Base-by-base conservation (phyloP, 139 green algal genomes). In the Tetradesmus lagerheimii region DNA sequence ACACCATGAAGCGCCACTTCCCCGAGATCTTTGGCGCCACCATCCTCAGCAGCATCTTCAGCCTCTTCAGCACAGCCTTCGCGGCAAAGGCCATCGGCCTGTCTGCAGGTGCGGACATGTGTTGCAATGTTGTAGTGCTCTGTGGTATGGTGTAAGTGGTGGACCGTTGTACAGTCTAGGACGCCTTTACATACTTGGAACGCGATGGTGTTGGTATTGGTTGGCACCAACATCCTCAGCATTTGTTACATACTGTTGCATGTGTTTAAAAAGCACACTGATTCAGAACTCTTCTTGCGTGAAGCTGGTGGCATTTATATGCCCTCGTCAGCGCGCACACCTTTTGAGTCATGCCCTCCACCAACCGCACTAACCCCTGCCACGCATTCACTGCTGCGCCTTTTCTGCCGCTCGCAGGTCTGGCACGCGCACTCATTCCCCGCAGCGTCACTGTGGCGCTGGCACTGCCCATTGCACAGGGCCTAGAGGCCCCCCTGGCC, bases 361-460 rank as follows among this genome's bases (percentile, higher is more conserved):
- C 20, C 47, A 62, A 23, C 9, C 47, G 47, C 47, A 2, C 23
- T 31, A 6, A 27, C 0, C 20, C 23, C 57, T 71, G 57, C 57
- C 57, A n/a, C n/a, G n/a, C n/a, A n/a, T n/a, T n/a, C n/a, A n/a
- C n/a, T n/a, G n/a, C n/a, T 23, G 18, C 9, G 71, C 18, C n/a
- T 41, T 6, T 37, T 6, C 71, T 38, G 71, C 57, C 57, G 34
- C 75, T 81, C 75, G 88, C 93, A 93, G 94, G 80, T 9, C 85
- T 99, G 14, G 94, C 95, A 0, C 83, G 91, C 35, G 95, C 94
- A 0, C 87, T 98, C 79, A 94, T 97, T 16, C 97, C 97, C 1
- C 92, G 97, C 47, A 95, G 89, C 23, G 95, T 98, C 31, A 99
- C 97, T 0, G 94, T 99, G 34, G 97, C 97, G 0, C 92, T 99